These are phyloP conservation scores for Helicocarpus griseus DNA, from an alignment of 2,329 filamentous ascomycete species.

Conservation along the genomic window DNA sequence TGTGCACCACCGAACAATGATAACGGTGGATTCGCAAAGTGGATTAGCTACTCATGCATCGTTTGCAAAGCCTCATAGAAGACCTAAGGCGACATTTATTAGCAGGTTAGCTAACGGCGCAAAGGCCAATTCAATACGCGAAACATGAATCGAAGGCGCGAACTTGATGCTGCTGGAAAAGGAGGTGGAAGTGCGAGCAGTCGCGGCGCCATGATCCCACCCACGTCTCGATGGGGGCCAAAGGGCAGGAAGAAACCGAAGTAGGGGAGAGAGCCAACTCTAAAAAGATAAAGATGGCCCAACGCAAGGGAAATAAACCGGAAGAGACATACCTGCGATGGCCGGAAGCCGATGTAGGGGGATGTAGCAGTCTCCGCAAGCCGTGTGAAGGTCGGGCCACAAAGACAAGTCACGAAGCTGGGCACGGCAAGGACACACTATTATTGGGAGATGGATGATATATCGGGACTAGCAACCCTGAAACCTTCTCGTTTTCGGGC, in stretches of 20 bases:
- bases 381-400: not conserved
- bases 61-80: not conserved
- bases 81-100: not conserved
- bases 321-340: not conserved
- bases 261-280: not conserved
- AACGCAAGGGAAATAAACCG: not conserved
- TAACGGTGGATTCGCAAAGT: not conserved
- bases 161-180: not conserved
- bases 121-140: not conserved
- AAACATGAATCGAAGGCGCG: not conserved
- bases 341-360: not conserved
- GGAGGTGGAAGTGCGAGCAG: not conserved
- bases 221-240: not conserved
- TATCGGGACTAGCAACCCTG: not conserved
- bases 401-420: not conserved
- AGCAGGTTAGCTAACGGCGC: not conserved
- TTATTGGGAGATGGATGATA: not conserved
- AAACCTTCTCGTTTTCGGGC: not conserved
- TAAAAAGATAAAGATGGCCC: not conserved
- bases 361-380: not conserved
- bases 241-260: not conserved
- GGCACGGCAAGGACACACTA: not conserved
- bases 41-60: not conserved
- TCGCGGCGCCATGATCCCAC: not conserved
- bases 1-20: not conserved